Conservation (phyloP, 2,329 filamentous ascomycete genomes). For the Botryotinia narcissicola region DNA sequence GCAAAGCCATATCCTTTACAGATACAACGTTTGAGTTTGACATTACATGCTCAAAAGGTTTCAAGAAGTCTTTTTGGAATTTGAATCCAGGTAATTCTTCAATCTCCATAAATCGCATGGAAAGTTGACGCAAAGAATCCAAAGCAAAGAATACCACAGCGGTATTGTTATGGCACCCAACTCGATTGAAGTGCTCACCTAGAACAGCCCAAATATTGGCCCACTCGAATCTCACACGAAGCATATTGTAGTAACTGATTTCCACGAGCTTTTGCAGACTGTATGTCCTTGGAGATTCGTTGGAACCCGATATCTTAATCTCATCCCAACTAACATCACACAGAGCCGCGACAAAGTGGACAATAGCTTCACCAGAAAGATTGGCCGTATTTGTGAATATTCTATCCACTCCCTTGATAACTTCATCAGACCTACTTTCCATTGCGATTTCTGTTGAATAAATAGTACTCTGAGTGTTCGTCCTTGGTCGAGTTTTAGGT, state of each 20-base stretch:
- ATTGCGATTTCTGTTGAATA: conserved; percentile 79
- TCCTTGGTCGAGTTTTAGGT: conserved; percentile 48
- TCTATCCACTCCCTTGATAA: conserved; percentile 86
- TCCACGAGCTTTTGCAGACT: conserved; percentile 97
- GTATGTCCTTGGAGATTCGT: conserved; percentile 93
- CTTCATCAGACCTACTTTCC: conserved; percentile 88
- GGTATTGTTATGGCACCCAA: conserved; percentile 94
- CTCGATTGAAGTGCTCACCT: conserved; percentile 97
- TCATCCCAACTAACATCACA: conserved; percentile 99
- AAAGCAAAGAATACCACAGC: conserved; percentile 96
- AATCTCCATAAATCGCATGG: conserved; percentile 98
- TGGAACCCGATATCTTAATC: conserved; percentile 94
- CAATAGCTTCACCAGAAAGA: conserved; percentile 88
- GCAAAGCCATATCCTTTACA: conserved; percentile 95
- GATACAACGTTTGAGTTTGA: conserved; percentile 86
- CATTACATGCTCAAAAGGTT: conserved; percentile 97
- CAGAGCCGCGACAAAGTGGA: conserved; percentile 87
- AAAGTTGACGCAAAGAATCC: conserved; percentile 90
- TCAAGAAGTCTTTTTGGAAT: conserved; percentile 98
- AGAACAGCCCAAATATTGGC: conserved; percentile 95
- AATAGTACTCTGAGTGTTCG: conserved; percentile 45
- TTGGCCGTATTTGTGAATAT: conserved; percentile 98
- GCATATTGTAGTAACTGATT: conserved; percentile 99
- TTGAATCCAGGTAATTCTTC: conserved; percentile 98
- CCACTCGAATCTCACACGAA: conserved; percentile 96